A percentile compares a stretch with the other conserved stretches of the same genome.
phyloP scores from a whole-genome alignment of 192 early-diverging fungal species.

The Linnemannia zychae region DNA sequence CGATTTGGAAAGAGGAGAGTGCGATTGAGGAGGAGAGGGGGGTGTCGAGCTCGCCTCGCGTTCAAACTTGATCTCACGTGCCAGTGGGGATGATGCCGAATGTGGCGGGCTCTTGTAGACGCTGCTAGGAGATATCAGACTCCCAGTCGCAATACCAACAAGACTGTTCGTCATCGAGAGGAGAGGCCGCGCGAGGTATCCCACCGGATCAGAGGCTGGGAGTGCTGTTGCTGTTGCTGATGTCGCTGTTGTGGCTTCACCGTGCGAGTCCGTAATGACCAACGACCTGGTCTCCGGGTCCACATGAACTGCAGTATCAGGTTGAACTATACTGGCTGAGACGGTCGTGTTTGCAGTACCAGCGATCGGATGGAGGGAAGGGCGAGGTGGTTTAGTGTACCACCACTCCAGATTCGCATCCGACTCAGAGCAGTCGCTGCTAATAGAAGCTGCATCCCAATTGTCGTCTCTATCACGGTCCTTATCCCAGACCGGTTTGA shows the following conservation, averaged over 20 bases:
- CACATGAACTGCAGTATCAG: conserved; percentile 2
- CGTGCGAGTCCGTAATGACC: conserved; percentile 10
- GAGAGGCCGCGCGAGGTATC: background rate
- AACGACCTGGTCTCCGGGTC: conserved; percentile 19
- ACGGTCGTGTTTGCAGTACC: conserved; percentile 10
- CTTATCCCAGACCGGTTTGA: conserved; percentile 43
- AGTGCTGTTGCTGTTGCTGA: background rate
- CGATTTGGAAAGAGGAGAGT: background rate
- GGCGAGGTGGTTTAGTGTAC: conserved; percentile 47
- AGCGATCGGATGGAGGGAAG: conserved; percentile 2
- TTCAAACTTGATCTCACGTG: conserved; percentile 43
- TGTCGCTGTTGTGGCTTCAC: background rate
- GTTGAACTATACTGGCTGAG: conserved; percentile 30
- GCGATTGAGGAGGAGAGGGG: background rate
- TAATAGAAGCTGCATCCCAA: conserved; percentile 40
- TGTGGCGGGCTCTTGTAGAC: conserved; percentile 31
- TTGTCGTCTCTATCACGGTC: conserved; percentile 46
- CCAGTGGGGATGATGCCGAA: conserved; percentile 36
- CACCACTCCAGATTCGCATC: conserved; percentile 44
- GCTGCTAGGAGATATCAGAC: background rate
- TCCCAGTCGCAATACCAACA: background rate
- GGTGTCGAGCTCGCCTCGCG: background rate
- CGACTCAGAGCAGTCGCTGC: conserved; percentile 44
- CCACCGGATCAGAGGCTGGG: background rate
- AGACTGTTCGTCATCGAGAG: background rate